These are phyloP conservation scores for Candida insectorum DNA, from an alignment of 805 yeast species.

Conservation along the genomic window DNA sequence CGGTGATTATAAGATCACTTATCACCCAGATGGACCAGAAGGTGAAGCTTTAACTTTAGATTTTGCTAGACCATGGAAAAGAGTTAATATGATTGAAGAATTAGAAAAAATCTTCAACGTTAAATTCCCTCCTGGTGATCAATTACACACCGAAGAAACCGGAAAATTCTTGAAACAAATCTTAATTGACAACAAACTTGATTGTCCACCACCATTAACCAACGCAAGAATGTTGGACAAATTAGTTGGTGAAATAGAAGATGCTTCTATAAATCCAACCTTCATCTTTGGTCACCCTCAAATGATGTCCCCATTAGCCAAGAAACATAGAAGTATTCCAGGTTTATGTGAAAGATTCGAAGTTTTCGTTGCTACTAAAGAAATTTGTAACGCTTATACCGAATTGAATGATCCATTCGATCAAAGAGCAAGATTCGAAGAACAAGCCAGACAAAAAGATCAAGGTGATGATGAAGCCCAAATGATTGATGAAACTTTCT, in stretches of 20 bases:
- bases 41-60: slow-evolving; percentile 76
- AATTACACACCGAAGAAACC: slow-evolving; percentile 91
- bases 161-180: slow-evolving; percentile 82
- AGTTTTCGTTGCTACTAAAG: slow-evolving; percentile 97
- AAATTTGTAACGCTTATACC: slow-evolving; percentile 96
- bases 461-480: slow-evolving; percentile 99
- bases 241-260: slow-evolving; percentile 96
- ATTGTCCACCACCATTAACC: slow-evolving; percentile 90
- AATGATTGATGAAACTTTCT: slow-evolving; percentile 92
- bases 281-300: slow-evolving; percentile 98
- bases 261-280: slow-evolving; percentile 91
- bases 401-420: slow-evolving; percentile 99
- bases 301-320: slow-evolving; percentile 99
- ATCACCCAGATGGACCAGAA: slow-evolving; percentile 93
- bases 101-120: slow-evolving; percentile 82
- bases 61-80: slow-evolving; percentile 97
- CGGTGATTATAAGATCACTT: slow-evolving; percentile 79
- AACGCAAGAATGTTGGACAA: slow-evolving; percentile 99
- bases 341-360: slow-evolving; percentile 98
- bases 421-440: slow-evolving; percentile 96
- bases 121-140: slow-evolving; percentile 93
- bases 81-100: slow-evolving; percentile 95
- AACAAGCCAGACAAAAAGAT: slow-evolving; percentile 97
- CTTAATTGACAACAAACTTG: slow-evolving; percentile 75
- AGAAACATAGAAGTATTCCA: slow-evolving; percentile 85